These are phyloP conservation scores for Cutaneotrichosporon dermatis DNA, from an alignment of 1,284 basidiomycete genomes.

Conservation along the genomic window DNA sequence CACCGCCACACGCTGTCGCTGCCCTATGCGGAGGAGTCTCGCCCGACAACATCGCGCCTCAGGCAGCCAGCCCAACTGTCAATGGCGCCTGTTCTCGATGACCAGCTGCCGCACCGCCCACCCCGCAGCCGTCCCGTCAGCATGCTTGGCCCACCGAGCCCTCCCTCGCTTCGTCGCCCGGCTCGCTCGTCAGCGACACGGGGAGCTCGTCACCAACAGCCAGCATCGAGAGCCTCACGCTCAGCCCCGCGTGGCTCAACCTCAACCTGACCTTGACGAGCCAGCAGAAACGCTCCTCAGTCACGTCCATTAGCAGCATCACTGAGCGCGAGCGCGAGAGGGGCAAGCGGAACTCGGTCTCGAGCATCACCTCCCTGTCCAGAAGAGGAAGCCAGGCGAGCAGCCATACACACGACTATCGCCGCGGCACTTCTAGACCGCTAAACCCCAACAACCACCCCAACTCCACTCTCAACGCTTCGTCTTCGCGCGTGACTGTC, in stretches of 20 bases:
- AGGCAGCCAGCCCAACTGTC: slow-evolving; percentile 14
- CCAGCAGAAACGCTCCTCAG: slow-evolving; percentile 1
- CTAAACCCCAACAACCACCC: not conserved
- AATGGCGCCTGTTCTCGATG: slow-evolving; percentile 4
- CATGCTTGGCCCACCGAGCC: slow-evolving; percentile 7
- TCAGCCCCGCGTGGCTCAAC: slow-evolving; percentile 6
- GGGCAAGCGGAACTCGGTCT: slow-evolving; percentile 1
- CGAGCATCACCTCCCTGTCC: not conserved
- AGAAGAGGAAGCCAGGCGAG: slow-evolving; percentile 1
- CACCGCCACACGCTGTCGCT: slow-evolving; percentile 6
- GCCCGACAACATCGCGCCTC: slow-evolving; percentile 11
- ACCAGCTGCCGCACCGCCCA: not conserved
- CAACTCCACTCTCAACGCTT: not conserved
- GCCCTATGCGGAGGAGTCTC: not conserved
- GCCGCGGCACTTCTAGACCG: not conserved
- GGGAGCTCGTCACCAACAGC: slow-evolving; percentile 12
- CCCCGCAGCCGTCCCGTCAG: slow-evolving; percentile 8
- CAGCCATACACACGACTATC: not conserved
- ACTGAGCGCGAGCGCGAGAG: not conserved
- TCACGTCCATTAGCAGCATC: not conserved
- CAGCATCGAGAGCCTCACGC: slow-evolving; percentile 13
- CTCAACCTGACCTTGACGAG: not conserved
- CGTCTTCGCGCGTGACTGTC: not conserved
- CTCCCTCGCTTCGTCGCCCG: slow-evolving; percentile 7
- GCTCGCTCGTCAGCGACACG: slow-evolving; percentile 16